Percentiles rank a stretch among this genome's conserved stretches.
Evolutionary conservation across 192 early-diverging fungal genomes (phyloP).

Genomic region (Mycoemilia scoparia): DNA sequence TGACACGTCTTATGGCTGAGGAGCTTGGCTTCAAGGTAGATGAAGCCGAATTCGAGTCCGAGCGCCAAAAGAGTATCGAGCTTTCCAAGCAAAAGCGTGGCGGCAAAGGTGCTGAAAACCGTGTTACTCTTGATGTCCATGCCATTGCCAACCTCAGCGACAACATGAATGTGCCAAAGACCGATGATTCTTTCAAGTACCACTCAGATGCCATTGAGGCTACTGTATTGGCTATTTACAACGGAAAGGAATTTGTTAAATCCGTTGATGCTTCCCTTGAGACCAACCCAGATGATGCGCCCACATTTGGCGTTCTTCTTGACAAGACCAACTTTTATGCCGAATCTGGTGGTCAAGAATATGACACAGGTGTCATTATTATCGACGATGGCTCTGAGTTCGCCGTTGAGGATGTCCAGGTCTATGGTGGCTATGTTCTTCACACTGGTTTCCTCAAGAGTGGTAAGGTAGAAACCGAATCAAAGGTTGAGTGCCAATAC

Average conservation of each 20-base stretch:
- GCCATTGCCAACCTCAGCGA: conserved; percentile 72
- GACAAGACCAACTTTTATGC: conserved; percentile 97
- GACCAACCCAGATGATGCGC: conserved; percentile 29
- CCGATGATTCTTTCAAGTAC: conserved; percentile 80
- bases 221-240: conserved; percentile 62
- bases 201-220: conserved; percentile 45
- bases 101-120: conserved; percentile 31
- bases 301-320: conserved; percentile 71
- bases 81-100: conserved; percentile 40
- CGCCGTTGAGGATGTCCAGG: conserved; percentile 79
- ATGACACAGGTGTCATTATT: conserved; percentile 73
- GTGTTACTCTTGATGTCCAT: conserved; percentile 78
- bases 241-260: conserved; percentile 9
- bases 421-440: conserved; percentile 87
- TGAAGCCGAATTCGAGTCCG: conserved; percentile 61
- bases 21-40: conserved; percentile 74
- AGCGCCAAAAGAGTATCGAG: conserved; percentile 62
- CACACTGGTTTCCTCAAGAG: conserved; percentile 90
- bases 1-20: conserved; percentile 97
- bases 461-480: conserved; percentile 50
- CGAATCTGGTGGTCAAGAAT: conserved; percentile 90
- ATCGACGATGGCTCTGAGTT: conserved; percentile 80
- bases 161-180: conserved; percentile 47
- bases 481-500: conserved; percentile 60
- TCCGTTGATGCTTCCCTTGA: conserved; percentile 21